phyloP scores from a whole-genome alignment of 1,284 basidiomycete genomes.

The Trichosporon asahii region DNA sequence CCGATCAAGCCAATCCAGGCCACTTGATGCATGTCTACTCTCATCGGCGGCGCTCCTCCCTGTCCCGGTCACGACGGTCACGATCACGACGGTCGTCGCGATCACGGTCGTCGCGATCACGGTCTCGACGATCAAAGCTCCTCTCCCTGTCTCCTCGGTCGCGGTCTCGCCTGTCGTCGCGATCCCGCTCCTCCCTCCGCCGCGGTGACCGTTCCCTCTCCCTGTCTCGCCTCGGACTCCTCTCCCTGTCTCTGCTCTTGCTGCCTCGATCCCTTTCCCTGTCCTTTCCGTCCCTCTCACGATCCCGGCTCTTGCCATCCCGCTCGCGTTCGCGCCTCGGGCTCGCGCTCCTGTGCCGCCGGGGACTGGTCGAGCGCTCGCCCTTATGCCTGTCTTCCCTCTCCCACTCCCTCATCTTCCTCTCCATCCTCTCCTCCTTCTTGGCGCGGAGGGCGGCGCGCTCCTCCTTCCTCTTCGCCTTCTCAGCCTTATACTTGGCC shows the following conservation, averaged over 20 bases:
- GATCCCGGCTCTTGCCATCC: not conserved
- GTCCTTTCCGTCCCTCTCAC: not conserved
- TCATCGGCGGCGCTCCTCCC: not conserved
- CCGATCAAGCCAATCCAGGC: too few relatives aligned
- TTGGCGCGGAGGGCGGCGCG: constrained; percentile 56
- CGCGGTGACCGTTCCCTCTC: not conserved
- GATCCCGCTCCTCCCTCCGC: not conserved
- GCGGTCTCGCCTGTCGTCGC: not conserved
- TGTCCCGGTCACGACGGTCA: not conserved
- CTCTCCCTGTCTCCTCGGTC: not conserved
- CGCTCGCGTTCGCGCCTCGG: constrained; percentile 9
- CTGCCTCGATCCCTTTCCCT: not conserved
- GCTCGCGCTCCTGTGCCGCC: constrained; percentile 17
- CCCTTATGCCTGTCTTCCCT: constrained; percentile 3
- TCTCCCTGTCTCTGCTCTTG: constrained; percentile 5
- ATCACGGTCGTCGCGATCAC: not conserved
- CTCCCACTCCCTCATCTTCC: constrained; percentile 15
- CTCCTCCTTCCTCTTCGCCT: constrained; percentile 61
- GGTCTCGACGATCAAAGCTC: not conserved
- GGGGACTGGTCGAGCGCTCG: not conserved
- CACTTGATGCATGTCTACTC: not conserved
- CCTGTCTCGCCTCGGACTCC: not conserved
- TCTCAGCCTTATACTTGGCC: constrained; percentile 67
- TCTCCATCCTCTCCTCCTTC: constrained; percentile 35
- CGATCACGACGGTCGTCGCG: not conserved